These are phyloP conservation scores for Fistulinella prunicolor DNA, from an alignment of 768 basidiomycete genomes.

Conservation along the genomic window DNA sequence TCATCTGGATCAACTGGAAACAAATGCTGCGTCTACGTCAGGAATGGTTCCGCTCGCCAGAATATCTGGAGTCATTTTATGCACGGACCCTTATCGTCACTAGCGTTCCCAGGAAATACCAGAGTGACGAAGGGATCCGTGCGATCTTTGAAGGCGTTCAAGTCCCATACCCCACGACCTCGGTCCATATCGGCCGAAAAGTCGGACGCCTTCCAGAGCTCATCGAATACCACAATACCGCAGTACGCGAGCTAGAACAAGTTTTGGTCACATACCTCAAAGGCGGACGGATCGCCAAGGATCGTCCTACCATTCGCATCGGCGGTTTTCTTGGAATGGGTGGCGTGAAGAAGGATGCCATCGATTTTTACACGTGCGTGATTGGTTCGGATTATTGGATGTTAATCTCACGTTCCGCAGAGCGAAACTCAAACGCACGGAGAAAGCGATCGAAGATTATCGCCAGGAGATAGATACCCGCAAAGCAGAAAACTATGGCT, in stretches of 20 bases:
- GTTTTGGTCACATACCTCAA: conserved; percentile 90
- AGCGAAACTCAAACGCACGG: conserved; percentile 55
- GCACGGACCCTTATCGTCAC: conserved; percentile 86
- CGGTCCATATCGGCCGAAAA: conserved; percentile 83
- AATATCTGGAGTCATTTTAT: conserved; percentile 88
- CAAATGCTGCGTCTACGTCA: conserved; percentile 76
- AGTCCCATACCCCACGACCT: conserved; percentile 88
- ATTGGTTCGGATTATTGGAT: background rate
- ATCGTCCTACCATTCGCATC: conserved; percentile 75
- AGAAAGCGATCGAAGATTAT: conserved; percentile 69
- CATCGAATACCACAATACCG: conserved; percentile 88
- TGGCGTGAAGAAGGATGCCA: conserved; percentile 84
- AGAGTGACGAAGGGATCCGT: conserved; percentile 82
- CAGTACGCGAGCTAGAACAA: conserved; percentile 91
- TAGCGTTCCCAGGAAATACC: conserved; percentile 73
- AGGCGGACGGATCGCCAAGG: conserved; percentile 71
- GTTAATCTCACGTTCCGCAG: conserved; percentile 23
- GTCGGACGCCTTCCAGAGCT: conserved; percentile 88
- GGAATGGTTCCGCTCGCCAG: conserved; percentile 86
- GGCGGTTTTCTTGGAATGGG: conserved; percentile 84
- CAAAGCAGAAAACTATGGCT: conserved; percentile 87
- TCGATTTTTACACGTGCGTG: conserved; percentile 88
- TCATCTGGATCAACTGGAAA: conserved; percentile 73
- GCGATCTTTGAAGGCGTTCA: conserved; percentile 69
- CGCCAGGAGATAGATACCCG: conserved; percentile 68